phyloP scores from a whole-genome alignment of 2,329 filamentous ascomycete genomes.

The Ceratocystis huliohia region DNA sequence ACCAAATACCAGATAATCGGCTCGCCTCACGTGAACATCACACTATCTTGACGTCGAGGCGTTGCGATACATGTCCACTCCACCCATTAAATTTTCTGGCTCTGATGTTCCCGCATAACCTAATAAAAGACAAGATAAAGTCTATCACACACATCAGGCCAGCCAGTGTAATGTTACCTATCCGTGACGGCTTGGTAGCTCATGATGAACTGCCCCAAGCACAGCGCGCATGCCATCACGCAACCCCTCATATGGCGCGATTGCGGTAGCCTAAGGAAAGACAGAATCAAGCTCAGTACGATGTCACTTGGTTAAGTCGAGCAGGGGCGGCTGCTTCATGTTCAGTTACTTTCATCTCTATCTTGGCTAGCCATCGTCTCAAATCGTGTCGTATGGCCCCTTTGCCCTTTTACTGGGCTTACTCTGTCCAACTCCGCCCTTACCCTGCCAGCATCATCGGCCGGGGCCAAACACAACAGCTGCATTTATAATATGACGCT shows the following conservation, averaged over 20 bases:
- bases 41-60: neutral
- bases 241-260: neutral
- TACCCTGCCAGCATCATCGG: neutral
- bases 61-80: neutral
- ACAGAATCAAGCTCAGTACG: neutral
- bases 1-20: neutral
- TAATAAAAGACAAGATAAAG: neutral
- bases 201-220: neutral
- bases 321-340: neutral
- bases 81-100: neutral
- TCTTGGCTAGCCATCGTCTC: neutral
- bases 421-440: neutral
- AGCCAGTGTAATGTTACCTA: neutral
- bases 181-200: neutral
- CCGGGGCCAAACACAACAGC: neutral
- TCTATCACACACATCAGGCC: neutral
- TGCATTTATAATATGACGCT: conserved; percentile 1
- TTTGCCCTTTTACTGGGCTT: neutral
- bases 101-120: neutral
- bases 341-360: neutral
- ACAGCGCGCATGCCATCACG: neutral
- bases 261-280: neutral
- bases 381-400: neutral
- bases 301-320: neutral
- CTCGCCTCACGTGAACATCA: neutral